Evolutionary conservation across 805 yeast genomes (phyloP).

Genomic region (Yarrowia osloensis): DNA sequence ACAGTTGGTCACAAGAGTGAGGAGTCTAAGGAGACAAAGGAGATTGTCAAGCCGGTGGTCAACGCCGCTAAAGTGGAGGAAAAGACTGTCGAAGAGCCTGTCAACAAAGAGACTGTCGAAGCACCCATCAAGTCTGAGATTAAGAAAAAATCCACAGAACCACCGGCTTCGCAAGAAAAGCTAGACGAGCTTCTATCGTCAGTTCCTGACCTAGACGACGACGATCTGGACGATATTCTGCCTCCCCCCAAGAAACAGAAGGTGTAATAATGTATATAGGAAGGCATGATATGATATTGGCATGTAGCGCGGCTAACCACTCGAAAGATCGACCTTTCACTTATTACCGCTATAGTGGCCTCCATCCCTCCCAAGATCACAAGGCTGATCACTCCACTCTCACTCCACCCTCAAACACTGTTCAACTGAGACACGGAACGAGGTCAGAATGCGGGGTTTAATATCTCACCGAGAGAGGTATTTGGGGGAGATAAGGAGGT

Average conservation of each 20-base stretch:
- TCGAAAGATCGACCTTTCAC: too few relatives aligned
- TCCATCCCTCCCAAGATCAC: neutral
- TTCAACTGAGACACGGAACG: neutral
- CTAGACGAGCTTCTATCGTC: constrained; percentile 4
- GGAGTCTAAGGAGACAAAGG: neutral
- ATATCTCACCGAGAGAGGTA: neutral
- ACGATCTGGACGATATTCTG: constrained; percentile 17
- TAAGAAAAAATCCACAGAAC: too few relatives aligned
- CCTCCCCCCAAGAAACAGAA: constrained; percentile 16
- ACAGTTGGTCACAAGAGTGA: neutral
- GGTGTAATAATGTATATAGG: neutral
- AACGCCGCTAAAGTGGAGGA: neutral
- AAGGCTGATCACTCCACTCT: constrained; percentile 4
- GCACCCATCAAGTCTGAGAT: too few relatives aligned
- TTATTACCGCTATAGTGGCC: too few relatives aligned
- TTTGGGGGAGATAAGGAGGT: too few relatives aligned
- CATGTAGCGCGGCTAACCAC: too few relatives aligned
- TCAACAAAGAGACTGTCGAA: neutral
- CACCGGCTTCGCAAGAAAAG: neutral
- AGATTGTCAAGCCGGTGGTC: too few relatives aligned
- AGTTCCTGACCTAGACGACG: constrained; percentile 10
- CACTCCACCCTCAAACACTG: neutral
- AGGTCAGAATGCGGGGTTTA: neutral
- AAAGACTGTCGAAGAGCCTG: neutral
- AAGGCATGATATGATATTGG: neutral